Percentiles rank a stretch among this genome's conserved stretches.
phyloP scores from a whole-genome alignment of 768 basidiomycete species.

The Jaapia argillacea region DNA sequence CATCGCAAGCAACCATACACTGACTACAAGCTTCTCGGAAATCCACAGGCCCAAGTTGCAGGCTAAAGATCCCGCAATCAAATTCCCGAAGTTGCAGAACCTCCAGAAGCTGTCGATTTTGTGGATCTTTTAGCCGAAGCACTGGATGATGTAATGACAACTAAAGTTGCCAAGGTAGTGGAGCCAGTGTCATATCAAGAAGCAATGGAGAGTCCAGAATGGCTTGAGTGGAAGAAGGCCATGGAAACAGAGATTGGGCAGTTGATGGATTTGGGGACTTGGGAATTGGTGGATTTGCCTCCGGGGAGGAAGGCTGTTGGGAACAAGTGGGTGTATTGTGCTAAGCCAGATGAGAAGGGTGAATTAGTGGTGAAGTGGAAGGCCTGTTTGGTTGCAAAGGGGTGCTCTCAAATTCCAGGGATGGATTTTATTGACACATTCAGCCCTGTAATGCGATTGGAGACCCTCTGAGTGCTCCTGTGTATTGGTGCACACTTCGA shows the following conservation, averaged over 20 bases:
- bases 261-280: not conserved
- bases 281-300: constrained; percentile 8
- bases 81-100: too few relatives aligned
- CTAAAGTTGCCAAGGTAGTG: too few relatives aligned
- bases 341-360: constrained; percentile 9
- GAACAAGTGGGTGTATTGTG: constrained; percentile 15
- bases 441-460: constrained; percentile 15
- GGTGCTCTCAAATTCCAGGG: constrained; percentile 27
- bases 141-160: too few relatives aligned
- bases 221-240: not conserved
- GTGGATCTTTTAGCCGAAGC: too few relatives aligned
- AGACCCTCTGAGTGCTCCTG: constrained; percentile 14
- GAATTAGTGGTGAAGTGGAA: constrained; percentile 15
- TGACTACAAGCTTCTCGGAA: too few relatives aligned
- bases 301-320: constrained; percentile 11
- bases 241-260: not conserved
- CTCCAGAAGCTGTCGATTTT: too few relatives aligned
- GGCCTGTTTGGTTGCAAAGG: constrained; percentile 30
- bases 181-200: not conserved
- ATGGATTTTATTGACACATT: constrained; percentile 25
- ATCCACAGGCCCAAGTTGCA: too few relatives aligned
- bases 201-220: not conserved
- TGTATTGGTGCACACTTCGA: constrained; percentile 19
- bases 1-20: too few relatives aligned
- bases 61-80: too few relatives aligned